Evolutionary conservation across 306 rosid genomes (phyloP), one percentile per base, ranked within the genome.

Genomic region (Cucumis hystrix): DNA sequence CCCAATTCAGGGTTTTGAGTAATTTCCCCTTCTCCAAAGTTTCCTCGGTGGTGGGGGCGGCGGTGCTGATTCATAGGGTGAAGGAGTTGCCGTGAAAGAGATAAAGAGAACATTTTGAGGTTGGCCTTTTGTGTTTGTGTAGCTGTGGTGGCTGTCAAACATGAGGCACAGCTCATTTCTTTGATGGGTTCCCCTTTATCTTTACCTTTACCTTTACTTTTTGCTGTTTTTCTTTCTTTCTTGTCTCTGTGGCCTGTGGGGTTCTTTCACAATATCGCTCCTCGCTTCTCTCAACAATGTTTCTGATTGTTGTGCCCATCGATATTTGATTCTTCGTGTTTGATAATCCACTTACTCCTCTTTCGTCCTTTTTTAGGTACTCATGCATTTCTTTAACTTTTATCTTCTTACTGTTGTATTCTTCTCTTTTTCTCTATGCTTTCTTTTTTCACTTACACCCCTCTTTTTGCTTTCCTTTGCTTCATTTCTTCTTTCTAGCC

Each of bases 81-180:
- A 33, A 65, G 62, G 79, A 20, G 20, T 52, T 52, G 9, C 57
- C 57, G 78, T 58, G 84, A 87, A 79, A 72, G 80, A 78, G 82
- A 57, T 76, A n/a, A 88, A 76, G 86, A 85, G 86, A 87, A 88
- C 91, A 86, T 87, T 87, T 87, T 84, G 90, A 84, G 82, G 55
- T 88, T 88, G 96, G 91, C 90, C 64, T 86, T 88, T 78, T 68
- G 86, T 86, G 91, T 81, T 82, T 87, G 83, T 87, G 90, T 83
- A 79, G 85, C 80, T 86, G 80, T 80, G 91, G 92, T 85, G 92
- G 87, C 87, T 92, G 91, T 87, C 96, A 88, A 90, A 84, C 82
- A 84, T 82, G 87, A 87, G 85, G 72, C 88, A 83, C 92, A 87
- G 88, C 93, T 92, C 91, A 83, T 88, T 82, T 85, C 82, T 85